Evolutionary conservation across 192 early-diverging fungal genomes (phyloP).

Genomic region (Podila epigama): DNA sequence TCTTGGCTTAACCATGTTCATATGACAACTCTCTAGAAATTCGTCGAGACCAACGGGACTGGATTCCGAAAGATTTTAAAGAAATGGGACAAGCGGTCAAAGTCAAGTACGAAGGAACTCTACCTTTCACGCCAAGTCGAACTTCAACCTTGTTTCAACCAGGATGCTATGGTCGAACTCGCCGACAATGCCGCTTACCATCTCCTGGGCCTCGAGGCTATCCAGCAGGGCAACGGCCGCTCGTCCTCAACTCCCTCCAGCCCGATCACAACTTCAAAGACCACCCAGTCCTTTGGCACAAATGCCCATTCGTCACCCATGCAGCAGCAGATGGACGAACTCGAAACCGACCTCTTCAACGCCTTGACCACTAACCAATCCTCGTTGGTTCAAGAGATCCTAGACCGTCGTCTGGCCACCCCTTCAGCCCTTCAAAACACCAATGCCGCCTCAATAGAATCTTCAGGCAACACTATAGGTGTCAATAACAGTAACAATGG

Average conservation of each 20-base stretch:
- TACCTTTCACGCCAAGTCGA: slow-evolving; percentile 98
- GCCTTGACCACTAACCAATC: slow-evolving; percentile 54
- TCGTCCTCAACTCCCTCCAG: slow-evolving; percentile 34
- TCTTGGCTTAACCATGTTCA: background rate
- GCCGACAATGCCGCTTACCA: slow-evolving; percentile 82
- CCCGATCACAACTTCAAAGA: slow-evolving; percentile 37
- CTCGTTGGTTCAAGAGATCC: slow-evolving; percentile 58
- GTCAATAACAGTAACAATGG: slow-evolving; percentile 10
- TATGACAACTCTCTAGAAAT: slow-evolving; percentile 68
- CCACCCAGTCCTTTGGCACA: slow-evolving; percentile 7
- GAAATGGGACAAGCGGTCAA: slow-evolving; percentile 99
- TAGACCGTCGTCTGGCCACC: slow-evolving; percentile 54
- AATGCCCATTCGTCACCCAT: slow-evolving; percentile 40
- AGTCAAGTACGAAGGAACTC: slow-evolving; percentile 96
- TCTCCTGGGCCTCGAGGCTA: slow-evolving; percentile 80
- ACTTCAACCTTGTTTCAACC: slow-evolving; percentile 97
- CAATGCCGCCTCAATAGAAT: slow-evolving; percentile 26
- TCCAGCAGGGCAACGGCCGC: slow-evolving; percentile 56
- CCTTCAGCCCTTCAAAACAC: slow-evolving; percentile 53
- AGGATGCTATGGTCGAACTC: slow-evolving; percentile 88
- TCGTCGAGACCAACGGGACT: slow-evolving; percentile 94
- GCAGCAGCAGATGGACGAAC: slow-evolving; percentile 60
- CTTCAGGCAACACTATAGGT: too few species aligned
- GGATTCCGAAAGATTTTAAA: slow-evolving; percentile 99
- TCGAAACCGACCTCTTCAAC: slow-evolving; percentile 66